Evolutionary conservation across 352 stramenopile species (phyloP).

Genomic region (Aphanomyces cochlioides): DNA sequence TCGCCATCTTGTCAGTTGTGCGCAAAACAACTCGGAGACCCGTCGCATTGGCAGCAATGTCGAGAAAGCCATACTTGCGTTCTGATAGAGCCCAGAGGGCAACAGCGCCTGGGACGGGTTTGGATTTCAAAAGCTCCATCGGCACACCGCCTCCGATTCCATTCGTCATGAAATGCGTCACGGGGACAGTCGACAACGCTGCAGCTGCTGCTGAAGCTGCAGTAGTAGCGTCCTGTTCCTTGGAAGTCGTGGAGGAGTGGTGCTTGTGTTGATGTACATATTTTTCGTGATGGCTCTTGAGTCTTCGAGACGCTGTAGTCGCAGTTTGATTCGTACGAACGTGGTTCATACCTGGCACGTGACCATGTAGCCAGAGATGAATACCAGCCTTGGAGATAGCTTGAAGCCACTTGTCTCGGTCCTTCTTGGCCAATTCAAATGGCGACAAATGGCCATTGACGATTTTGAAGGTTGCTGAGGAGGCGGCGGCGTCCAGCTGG

Average conservation of each 20-base stretch:
- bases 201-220: too few species aligned
- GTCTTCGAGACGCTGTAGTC: neutral
- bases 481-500: neutral
- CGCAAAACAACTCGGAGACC: neutral
- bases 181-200: neutral
- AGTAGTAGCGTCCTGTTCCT: too few species aligned
- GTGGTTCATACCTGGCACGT: neutral
- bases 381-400: neutral
- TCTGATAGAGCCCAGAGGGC: neutral
- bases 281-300: neutral
- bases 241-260: too few species aligned
- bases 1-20: constrained; percentile 1
- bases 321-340: neutral
- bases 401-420: constrained; percentile 12
- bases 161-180: constrained; percentile 12
- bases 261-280: neutral
- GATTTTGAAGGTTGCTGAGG: constrained; percentile 5
- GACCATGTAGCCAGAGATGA: constrained; percentile 17
- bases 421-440: constrained; percentile 1
- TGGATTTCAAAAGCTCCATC: neutral
- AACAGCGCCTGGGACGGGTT: neutral
- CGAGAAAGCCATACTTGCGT: constrained; percentile 14
- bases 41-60: constrained; percentile 5
- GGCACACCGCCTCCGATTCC: constrained; percentile 13
- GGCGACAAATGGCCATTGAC: constrained; percentile 12